Evolutionary conservation across 495 filamentous ascomycete genomes (phyloP).

Genomic region (Hypoxylon subgilvum): DNA sequence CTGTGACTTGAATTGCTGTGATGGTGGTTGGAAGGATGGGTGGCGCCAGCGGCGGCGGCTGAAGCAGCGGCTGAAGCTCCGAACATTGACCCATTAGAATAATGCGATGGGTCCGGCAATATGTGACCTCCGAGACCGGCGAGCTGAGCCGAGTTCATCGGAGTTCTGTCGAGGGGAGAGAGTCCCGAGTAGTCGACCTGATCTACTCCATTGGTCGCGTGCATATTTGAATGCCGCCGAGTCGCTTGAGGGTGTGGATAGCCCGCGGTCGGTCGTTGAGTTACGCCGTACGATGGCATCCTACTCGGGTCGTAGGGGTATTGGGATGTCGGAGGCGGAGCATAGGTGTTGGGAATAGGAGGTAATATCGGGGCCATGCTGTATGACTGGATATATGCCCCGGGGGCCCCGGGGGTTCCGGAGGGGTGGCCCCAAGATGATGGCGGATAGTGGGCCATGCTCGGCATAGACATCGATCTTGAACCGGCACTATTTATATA

Average conservation of each 20-base stretch:
- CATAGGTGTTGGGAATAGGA: conserved; percentile 4
- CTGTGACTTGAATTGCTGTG: background rate
- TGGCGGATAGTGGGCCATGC: background rate
- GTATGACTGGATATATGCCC: conserved; percentile 5
- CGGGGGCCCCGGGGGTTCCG: no score
- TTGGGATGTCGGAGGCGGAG: background rate
- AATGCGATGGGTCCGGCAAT: conserved; percentile 7
- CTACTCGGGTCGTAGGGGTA: conserved; percentile 3
- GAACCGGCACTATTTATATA: conserved; percentile 7
- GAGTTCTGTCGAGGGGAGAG: background rate
- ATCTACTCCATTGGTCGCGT: conserved; percentile 2
- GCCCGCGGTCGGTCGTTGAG: background rate
- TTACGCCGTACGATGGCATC: conserved; percentile 1
- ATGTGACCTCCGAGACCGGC: conserved; percentile 1
- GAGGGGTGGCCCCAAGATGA: background rate
- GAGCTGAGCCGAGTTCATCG: conserved; percentile 5
- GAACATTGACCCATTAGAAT: conserved; percentile 20
- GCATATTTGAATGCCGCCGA: conserved; percentile 7
- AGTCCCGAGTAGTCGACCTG: conserved; percentile 9
- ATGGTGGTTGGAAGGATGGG: background rate
- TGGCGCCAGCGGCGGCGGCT: background rate
- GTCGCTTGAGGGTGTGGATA: background rate
- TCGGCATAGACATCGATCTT: conserved; percentile 26
- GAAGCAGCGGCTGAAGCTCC: conserved; percentile 2
- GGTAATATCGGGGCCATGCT: conserved; percentile 7